Percentiles rank a stretch among this genome's conserved stretches.
phyloP scores from a whole-genome alignment of 345 rosid genomes.

The Sapria himalayana region DNA sequence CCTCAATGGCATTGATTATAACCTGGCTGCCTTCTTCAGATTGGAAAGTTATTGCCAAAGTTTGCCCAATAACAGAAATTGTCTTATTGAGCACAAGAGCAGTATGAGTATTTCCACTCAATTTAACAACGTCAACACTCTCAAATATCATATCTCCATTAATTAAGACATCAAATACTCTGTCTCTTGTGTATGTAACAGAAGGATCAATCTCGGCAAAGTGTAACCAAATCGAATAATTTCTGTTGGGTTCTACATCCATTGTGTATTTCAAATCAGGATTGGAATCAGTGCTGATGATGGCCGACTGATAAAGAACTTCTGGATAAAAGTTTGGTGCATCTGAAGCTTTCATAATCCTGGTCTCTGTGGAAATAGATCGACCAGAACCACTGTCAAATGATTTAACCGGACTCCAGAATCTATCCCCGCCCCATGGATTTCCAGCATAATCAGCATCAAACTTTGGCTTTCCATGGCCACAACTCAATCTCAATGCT shows the following conservation, averaged over 20 bases:
- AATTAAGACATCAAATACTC: conserved; percentile 69
- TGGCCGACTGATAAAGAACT: conserved; percentile 61
- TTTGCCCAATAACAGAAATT: conserved; percentile 57
- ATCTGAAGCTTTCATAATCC: conserved; percentile 38
- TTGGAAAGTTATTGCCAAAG: conserved; percentile 47
- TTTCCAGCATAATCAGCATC: conserved; percentile 61
- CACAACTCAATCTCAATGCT: conserved; percentile 58
- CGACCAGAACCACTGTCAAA: conserved; percentile 42
- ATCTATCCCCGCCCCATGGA: conserved; percentile 98
- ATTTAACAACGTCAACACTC: conserved; percentile 43
- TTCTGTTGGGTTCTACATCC: conserved; percentile 82
- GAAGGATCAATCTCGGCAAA: conserved; percentile 80
- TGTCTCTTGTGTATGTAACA: conserved; percentile 34
- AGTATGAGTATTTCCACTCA: conserved; percentile 38
- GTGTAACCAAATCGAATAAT: conserved; percentile 85
- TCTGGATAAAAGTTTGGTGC: conserved; percentile 82
- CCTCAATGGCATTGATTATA: conserved; percentile 70
- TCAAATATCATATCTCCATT: conserved; percentile 38
- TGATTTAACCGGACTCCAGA: conserved; percentile 45
- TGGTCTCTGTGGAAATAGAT: conserved; percentile 36
- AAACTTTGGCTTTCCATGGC: conserved; percentile 43
- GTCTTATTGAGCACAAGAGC: conserved; percentile 77
- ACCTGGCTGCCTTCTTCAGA: conserved; percentile 51
- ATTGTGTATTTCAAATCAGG: conserved; percentile 47
- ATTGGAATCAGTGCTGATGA: conserved; percentile 43